phyloP scores from a whole-genome alignment of 495 filamentous ascomycete species.

The Neurospora sp. region DNA sequence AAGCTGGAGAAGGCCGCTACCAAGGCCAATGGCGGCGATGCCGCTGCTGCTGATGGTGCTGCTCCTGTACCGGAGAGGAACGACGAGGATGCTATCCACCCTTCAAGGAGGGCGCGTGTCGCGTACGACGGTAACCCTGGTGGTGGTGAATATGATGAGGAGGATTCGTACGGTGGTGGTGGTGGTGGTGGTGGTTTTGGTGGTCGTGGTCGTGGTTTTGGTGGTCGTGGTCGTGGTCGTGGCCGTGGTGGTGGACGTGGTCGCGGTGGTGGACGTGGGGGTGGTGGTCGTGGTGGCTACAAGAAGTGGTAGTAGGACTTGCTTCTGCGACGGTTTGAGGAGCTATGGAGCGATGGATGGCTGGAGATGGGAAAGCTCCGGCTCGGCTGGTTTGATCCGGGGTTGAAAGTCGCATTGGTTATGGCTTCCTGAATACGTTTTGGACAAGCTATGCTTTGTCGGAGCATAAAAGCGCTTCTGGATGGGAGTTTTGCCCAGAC shows the following conservation, averaged over 20 bases:
- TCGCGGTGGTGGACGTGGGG: slow-evolving; percentile 3
- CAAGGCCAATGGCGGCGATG: slow-evolving; percentile 12
- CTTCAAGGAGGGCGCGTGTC: slow-evolving; percentile 18
- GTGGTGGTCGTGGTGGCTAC: not conserved
- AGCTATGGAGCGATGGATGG: not conserved
- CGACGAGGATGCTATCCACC: slow-evolving; percentile 17
- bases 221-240: not conserved
- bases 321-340: not conserved
- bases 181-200: not conserved
- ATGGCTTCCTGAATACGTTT: not conserved
- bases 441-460: not conserved
- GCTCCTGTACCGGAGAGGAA: slow-evolving; percentile 10
- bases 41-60: not conserved
- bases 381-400: not conserved
- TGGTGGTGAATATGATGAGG: not conserved
- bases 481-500: not conserved
- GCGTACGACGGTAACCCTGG: slow-evolving; percentile 7
- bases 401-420: not conserved
- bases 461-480: not conserved
- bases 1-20: slow-evolving; percentile 38
- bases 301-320: not conserved
- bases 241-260: slow-evolving; percentile 8
- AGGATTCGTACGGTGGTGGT: not conserved
- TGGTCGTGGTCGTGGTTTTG: not conserved
- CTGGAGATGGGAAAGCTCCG: not conserved